A percentile compares a stretch with the other conserved stretches of the same genome.
Conservation (phyloP, 1,284 basidiomycete genomes). For the Leccinum griseonigrum region DNA sequence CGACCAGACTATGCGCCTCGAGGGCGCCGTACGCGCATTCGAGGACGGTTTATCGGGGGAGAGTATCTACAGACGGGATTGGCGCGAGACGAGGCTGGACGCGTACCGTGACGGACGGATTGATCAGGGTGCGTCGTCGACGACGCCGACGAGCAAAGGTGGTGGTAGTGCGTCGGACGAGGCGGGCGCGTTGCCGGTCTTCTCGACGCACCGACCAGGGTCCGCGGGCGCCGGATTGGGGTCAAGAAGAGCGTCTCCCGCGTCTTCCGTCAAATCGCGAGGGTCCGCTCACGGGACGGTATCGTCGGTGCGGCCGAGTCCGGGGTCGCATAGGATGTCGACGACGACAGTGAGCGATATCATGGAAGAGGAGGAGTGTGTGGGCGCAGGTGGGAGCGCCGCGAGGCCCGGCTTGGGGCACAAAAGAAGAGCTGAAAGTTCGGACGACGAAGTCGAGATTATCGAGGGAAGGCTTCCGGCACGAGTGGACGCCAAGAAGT, state of each 20-base stretch:
- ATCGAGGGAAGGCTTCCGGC: constrained; percentile 43
- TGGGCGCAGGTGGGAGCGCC: not conserved
- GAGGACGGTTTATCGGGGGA: constrained; percentile 64
- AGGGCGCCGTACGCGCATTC: constrained; percentile 52
- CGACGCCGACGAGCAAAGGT: constrained; percentile 14
- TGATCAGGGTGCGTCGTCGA: not conserved
- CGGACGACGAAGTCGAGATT: constrained; percentile 57
- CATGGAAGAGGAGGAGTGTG: constrained; percentile 38
- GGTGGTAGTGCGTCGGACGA: constrained; percentile 25
- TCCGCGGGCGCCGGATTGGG: constrained; percentile 20
- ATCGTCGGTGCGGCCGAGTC: constrained; percentile 43
- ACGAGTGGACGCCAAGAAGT: constrained; percentile 36
- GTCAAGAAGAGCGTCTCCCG: constrained; percentile 42
- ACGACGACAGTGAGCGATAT: constrained; percentile 41
- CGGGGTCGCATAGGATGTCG: constrained; percentile 36
- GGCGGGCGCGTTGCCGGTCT: constrained; percentile 19
- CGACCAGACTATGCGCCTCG: constrained; percentile 27
- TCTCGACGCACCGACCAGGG: constrained; percentile 17
- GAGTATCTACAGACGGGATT: constrained; percentile 68
- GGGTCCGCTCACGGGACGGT: constrained; percentile 42
- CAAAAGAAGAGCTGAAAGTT: constrained; percentile 46
- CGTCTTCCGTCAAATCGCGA: constrained; percentile 47
- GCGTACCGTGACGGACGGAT: constrained; percentile 19
- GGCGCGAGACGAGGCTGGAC: constrained; percentile 60
- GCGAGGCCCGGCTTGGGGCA: constrained; percentile 19